Evolutionary conservation across 306 rosid genomes (phyloP), one percentile per base, ranked within the genome.

Genomic region (Boehmeria nivea): DNA sequence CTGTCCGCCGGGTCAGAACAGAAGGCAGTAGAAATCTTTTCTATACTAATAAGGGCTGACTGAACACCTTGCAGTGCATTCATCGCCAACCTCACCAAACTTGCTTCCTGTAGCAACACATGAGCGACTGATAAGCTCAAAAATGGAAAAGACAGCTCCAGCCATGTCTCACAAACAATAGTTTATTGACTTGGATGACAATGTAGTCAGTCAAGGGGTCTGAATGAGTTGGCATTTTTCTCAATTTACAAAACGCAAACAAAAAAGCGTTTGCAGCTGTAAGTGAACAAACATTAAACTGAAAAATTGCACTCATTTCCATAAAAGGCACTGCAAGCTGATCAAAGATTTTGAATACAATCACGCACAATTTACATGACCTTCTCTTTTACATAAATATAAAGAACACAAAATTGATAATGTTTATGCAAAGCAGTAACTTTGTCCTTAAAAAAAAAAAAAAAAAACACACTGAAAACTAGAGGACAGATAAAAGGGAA

Each of bases 11-110:
- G 85, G 52, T 82, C 74, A 33, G 73, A 80, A 72, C 67, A 64
- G 70, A 91, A 76, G 18, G 81, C 70, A 34, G 81, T 49, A 34
- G 89, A 76, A 44, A 84, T 24, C 39, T 71, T 77, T 51, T 84
- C 82, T 52, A 84, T 69, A 28, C 77, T 80, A 31, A 82, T 23
- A 58, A 91, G 81, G 45, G 99, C 70, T 15, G 96, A 75, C 54
- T 84, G 67, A 3, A 78, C 63, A 45, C 99, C 96, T 67, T 78
- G 87, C 78, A 87, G 60, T 23, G 87, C 95, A 68, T 84, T 82
- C 75, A 73, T 76, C 3, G 69, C 91, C 77, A 87, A 61, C 72
- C 96, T 68, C 59, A 87, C 93, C 80, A 91, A 60, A 72, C 89
- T 82, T 21, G 81, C 71, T 69, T 91, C 98, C 96, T 91, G 77